Percentiles rank a stretch among this genome's conserved stretches.
Evolutionary conservation across 208 protist species (phyloP).

Genomic region (Acanthamoeba culbertsoni): DNA sequence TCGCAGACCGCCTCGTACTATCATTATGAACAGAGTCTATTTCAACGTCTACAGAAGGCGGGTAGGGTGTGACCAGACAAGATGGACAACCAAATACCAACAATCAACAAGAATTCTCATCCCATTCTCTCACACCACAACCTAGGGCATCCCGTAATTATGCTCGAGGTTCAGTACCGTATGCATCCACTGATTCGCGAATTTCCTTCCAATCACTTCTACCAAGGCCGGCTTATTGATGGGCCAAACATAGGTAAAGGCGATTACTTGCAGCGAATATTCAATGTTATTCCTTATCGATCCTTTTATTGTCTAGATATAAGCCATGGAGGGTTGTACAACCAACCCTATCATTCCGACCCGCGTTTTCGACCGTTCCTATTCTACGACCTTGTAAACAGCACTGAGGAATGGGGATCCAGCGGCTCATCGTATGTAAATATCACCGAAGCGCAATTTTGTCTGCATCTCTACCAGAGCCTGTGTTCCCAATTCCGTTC

Average conservation of each 20-base stretch:
- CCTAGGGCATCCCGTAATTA: background rate
- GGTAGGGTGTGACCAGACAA: background rate
- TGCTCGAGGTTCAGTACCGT: conserved; percentile 82
- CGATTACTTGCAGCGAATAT: background rate
- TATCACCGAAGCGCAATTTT: conserved; percentile 45
- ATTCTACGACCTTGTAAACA: conserved; percentile 62
- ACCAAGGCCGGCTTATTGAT: conserved; percentile 64
- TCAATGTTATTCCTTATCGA: background rate
- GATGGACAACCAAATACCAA: conserved; percentile 44
- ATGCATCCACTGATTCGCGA: conserved; percentile 80
- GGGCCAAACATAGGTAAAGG: conserved; percentile 44
- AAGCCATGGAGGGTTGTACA: background rate
- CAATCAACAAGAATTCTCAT: too few relatives aligned
- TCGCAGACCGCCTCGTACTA: conserved; percentile 48
- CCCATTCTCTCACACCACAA: background rate
- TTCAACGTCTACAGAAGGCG: conserved; percentile 58
- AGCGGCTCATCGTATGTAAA: background rate
- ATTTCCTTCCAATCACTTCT: conserved; percentile 81
- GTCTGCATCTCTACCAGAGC: conserved; percentile 13
- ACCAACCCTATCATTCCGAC: conserved; percentile 22
- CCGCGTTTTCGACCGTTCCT: conserved; percentile 65
- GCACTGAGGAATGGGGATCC: background rate
- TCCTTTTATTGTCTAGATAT: background rate
- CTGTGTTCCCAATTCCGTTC: conserved; percentile 41
- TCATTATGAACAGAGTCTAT: conserved; percentile 67